Base-by-base conservation (phyloP, 1,284 basidiomycete species). In the Heterobasidion parviporum region DNA sequence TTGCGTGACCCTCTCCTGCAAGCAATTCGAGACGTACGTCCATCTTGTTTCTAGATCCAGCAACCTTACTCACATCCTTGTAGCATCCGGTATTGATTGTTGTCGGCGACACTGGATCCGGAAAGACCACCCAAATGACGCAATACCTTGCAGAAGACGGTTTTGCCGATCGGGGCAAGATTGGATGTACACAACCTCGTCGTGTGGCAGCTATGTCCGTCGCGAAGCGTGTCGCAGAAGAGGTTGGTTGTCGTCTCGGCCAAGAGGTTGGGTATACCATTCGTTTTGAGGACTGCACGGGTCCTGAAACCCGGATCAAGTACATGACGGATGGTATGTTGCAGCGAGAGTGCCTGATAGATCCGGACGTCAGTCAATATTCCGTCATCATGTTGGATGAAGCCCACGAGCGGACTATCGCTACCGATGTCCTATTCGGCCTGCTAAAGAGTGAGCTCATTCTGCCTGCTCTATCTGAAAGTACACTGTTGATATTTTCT, bases 271-370 rank as follows among this genome's bases (percentile, higher is more conserved):
- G 96, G 1, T 99, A 99, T 69, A 93, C 90, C 5, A 98, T 99
- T 64, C 95, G 97, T 75, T 99, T 99, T 71, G 96, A 99, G 74
- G 97, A 99, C 72, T 94, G 94, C 71, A 98, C 96, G 4, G 89
- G 92, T 65, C 93, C 96, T 0, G 97, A 98, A 71, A 99, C 96
- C 10, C 87, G 90, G 66, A 98, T 99, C 81, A 99, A 99, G 74
- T 99, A 97, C 81, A 99, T 99, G 97, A 99, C 97, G 61, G 96
- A 99, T 68, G 97, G 96, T 76, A 98, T 99, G 94, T 81, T 99
- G 12, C 92, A 98, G 68, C 83, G 96, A 74, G 96, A 99, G 76
- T 94, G 91, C 65, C 76, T 99, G 50, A 89, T 98, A 63, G 97
- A 99, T 67, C 95, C 96, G 6, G 87, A 98, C 62, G 87, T 94